Conservation (phyloP, 371 early-diverging fungal genomes). For the Apophysomyces variabilis region DNA sequence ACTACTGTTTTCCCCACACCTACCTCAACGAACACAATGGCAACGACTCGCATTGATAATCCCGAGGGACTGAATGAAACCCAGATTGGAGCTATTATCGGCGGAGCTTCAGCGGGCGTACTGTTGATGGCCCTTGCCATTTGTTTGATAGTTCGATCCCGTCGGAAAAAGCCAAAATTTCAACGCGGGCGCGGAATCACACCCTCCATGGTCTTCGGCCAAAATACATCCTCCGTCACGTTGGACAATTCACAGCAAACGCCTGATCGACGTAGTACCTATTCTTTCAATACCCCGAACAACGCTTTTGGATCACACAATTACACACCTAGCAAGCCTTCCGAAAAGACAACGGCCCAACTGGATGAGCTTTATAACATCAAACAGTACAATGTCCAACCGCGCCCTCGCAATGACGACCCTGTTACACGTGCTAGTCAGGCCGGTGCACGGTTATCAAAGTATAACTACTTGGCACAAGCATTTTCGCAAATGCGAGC, state of each 20-base stretch:
- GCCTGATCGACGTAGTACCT: not conserved
- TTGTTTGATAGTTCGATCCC: conserved; percentile 8
- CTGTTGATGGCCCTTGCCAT: conserved; percentile 9
- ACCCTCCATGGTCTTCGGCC: conserved; percentile 14
- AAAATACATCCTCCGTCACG: not conserved
- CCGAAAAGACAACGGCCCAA: conserved; percentile 22
- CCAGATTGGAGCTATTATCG: not conserved
- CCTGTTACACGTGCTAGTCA: not conserved
- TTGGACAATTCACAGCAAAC: not conserved
- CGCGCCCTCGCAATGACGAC: conserved; percentile 2
- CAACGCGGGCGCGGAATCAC: conserved; percentile 16
- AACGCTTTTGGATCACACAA: conserved; percentile 17
- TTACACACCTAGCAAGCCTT: conserved; percentile 14
- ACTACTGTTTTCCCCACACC: not conserved
- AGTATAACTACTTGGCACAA: conserved; percentile 44
- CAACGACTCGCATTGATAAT: not conserved
- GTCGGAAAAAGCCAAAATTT: conserved; percentile 12
- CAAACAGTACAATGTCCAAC: conserved; percentile 24
- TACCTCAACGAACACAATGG: not conserved
- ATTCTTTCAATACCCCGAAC: conserved; percentile 18
- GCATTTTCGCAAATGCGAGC: conserved; percentile 47
- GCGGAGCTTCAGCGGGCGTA: conserved; percentile 18
- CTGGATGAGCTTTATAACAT: conserved; percentile 24
- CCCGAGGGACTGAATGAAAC: not conserved
- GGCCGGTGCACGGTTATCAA: conserved; percentile 40